Percentiles rank a stretch among this genome's conserved stretches.
phyloP scores from a whole-genome alignment of 805 yeast species.

The Cyberlindnera maritima region DNA sequence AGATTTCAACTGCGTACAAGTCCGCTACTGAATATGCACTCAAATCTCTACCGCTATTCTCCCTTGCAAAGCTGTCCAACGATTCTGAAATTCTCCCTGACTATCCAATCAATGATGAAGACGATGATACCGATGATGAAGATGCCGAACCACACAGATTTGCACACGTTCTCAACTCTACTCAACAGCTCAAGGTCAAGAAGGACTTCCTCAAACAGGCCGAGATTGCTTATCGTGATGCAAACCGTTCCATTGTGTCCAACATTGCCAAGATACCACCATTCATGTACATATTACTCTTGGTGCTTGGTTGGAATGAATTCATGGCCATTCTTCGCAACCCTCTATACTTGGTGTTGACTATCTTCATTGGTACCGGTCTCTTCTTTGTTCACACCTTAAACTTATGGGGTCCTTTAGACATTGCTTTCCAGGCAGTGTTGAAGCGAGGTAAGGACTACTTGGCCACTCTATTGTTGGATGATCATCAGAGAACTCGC shows the following conservation, averaged over 20 bases:
- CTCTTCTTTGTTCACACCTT: constrained; percentile 65
- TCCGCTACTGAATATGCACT: constrained; percentile 59
- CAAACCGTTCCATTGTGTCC: constrained; percentile 81
- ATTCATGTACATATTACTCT: constrained; percentile 69
- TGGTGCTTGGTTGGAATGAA: constrained; percentile 93
- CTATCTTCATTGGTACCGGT: constrained; percentile 56
- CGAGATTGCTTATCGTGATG: constrained; percentile 79
- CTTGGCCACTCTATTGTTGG: constrained; percentile 55
- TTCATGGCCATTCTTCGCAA: constrained; percentile 83
- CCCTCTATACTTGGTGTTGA: constrained; percentile 73
- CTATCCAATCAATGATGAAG: constrained; percentile 40
- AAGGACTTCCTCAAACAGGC: constrained; percentile 68
- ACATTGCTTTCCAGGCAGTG: constrained; percentile 56
- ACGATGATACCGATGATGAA: constrained; percentile 39
- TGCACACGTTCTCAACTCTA: constrained; percentile 53
- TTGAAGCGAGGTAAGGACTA: constrained; percentile 51
- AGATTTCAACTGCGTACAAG: constrained; percentile 64
- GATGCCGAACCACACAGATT: constrained; percentile 43
- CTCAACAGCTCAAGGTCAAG: constrained; percentile 55
- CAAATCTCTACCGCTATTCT: constrained; percentile 52
- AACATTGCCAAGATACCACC: constrained; percentile 79
- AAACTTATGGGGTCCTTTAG: constrained; percentile 77
- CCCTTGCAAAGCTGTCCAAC: constrained; percentile 48
- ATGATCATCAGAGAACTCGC: constrained; percentile 43
- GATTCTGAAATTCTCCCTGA: constrained; percentile 62